These are phyloP conservation scores for Daedaleopsis nitida DNA, from an alignment of 768 basidiomycete genomes.

Conservation along the genomic window DNA sequence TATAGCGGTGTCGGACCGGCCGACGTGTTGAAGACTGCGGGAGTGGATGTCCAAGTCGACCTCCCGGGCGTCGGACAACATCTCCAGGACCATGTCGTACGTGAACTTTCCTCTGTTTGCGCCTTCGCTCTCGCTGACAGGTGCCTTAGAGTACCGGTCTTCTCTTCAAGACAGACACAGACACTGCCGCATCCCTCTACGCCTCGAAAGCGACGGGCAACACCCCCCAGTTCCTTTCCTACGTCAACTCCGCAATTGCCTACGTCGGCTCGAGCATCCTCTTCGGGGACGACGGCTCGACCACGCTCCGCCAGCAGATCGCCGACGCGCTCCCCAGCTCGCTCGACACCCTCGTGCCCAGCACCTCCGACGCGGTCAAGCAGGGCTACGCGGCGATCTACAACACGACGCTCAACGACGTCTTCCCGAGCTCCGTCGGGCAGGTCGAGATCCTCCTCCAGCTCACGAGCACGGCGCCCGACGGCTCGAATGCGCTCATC, in stretches of 20 bases:
- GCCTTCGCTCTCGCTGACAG: not conserved
- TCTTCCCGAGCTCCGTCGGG: slow-evolving; percentile 45
- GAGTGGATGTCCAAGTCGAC: slow-evolving; percentile 46
- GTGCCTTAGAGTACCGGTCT: slow-evolving; percentile 37
- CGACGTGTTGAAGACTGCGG: slow-evolving; percentile 49
- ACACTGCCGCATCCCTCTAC: slow-evolving; percentile 40
- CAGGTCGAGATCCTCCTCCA: slow-evolving; percentile 59
- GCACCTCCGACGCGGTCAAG: slow-evolving; percentile 45
- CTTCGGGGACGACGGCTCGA: slow-evolving; percentile 39
- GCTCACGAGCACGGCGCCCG: slow-evolving; percentile 40
- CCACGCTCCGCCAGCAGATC: slow-evolving; percentile 35
- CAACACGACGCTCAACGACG: slow-evolving; percentile 40
- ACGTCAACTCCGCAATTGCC: slow-evolving; percentile 64
- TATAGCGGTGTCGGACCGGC: slow-evolving; percentile 60
- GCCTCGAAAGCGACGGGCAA: slow-evolving; percentile 26
- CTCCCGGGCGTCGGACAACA: slow-evolving; percentile 66
- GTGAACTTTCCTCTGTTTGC: slow-evolving; percentile 2
- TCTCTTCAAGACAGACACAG: slow-evolving; percentile 38
- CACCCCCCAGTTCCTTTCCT: slow-evolving; percentile 46
- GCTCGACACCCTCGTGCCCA: slow-evolving; percentile 44
- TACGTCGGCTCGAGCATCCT: slow-evolving; percentile 57
- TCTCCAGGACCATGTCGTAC: slow-evolving; percentile 54
- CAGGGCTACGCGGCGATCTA: slow-evolving; percentile 61
- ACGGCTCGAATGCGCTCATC: slow-evolving; percentile 44
- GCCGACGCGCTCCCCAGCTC: slow-evolving; percentile 33